Base-by-base conservation (phyloP, 345 rosid species). In the Moricandia moricandioides region DNA sequence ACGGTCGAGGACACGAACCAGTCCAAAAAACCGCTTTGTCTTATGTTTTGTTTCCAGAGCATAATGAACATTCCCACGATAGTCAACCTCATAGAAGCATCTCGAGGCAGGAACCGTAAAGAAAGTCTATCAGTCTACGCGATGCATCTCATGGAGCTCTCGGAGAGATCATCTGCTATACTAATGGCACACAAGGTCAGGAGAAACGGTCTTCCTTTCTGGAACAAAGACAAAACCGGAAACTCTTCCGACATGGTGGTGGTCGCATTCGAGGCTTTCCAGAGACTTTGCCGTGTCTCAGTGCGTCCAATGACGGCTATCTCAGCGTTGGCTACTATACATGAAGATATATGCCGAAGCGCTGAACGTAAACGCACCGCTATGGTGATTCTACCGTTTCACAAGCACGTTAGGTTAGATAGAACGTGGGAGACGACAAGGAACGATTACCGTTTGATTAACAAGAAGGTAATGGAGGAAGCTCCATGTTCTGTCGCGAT, bases 111-210 rank as follows among this genome's bases (percentile, higher is more conserved):
- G 0, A 90, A 79, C 68, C 91, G 87, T 72, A 83, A 82, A 30
- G 88, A 86, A 63, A 87, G 80, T 24, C 83, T 94, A 8, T 84
- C 87, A 2, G 95, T 94, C 29, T 94, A 91, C 24, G 96, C 98
- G 1, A 79, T 94, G 90, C 98, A 94, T 77, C 90, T 91, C 11
- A 87, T 89, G 96, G 97, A 93, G 82, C 90, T 91, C 24, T 87
- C 98, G 0, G 97, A 94, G 85, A 86, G 97, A 79, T 67, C 97
- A 18, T 94, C 98, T 0, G 93, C 98, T 27, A 88, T 89, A 47
- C 88, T 89, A 4, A 94, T 89, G 98, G 97, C 89, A 13, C 95
- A 89, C 70, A 91, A 89, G 84, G 93, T 89, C 4, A 81, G 95
- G 37, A 89, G 75, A 75, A 91, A 89, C 5, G 98, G 97, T 0